phyloP scores from a whole-genome alignment of 495 filamentous ascomycete species.

The Penicillium subrubescens region DNA sequence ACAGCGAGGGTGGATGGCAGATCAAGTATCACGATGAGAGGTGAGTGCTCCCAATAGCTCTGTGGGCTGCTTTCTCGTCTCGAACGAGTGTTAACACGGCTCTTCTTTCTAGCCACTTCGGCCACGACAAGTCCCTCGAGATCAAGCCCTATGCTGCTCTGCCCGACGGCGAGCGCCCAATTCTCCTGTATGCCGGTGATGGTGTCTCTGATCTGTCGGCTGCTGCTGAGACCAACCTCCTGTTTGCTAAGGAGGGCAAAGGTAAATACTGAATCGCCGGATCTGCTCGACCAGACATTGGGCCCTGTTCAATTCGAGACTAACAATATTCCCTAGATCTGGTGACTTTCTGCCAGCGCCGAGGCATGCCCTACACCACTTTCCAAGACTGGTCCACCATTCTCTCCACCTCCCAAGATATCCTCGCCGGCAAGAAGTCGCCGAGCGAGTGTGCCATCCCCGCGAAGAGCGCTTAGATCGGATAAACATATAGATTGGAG shows the following conservation, averaged over 20 bases:
- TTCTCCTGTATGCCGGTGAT: conserved; percentile 87
- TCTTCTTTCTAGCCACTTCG: conserved; percentile 62
- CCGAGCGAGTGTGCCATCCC: conserved; percentile 35
- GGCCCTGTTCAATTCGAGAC: not conserved
- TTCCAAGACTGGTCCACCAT: conserved; percentile 81
- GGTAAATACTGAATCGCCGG: conserved; percentile 50
- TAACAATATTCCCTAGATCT: conserved; percentile 57
- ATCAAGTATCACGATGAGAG: conserved; percentile 87
- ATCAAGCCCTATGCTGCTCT: conserved; percentile 82
- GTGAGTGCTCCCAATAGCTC: conserved; percentile 36
- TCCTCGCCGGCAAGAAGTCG: conserved; percentile 60
- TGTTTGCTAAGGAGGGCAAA: conserved; percentile 88
- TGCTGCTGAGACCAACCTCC: conserved; percentile 81
- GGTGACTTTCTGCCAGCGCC: conserved; percentile 75
- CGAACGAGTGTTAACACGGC: not conserved
- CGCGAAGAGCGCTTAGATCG: conserved; percentile 18
- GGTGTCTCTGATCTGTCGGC: conserved; percentile 88
- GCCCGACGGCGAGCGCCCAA: conserved; percentile 66
- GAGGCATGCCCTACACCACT: conserved; percentile 77
- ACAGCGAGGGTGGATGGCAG: conserved; percentile 79
- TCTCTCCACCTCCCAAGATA: conserved; percentile 69
- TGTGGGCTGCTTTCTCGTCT: not conserved
- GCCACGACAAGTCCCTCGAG: conserved; percentile 90
- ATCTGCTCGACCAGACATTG: not conserved
- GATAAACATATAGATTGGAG: conserved; percentile 12